Conservation (phyloP, 2,329 filamentous ascomycete species). For the Teratosphaeria destructans region DNA sequence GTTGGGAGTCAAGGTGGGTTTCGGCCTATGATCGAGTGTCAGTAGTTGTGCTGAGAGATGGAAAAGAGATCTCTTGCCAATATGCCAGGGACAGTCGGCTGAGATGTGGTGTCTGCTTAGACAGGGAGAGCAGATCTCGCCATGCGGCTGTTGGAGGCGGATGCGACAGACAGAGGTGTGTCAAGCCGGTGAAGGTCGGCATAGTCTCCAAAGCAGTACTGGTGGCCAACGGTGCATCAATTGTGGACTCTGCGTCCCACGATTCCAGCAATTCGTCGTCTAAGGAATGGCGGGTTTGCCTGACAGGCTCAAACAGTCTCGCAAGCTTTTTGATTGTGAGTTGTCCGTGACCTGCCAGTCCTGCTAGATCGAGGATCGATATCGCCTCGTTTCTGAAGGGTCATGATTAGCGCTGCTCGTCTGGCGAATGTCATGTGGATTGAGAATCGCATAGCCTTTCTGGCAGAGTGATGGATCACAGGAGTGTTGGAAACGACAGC, state of each 20-base stretch:
- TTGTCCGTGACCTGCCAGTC: constrained; percentile 35
- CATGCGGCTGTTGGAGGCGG: constrained; percentile 41
- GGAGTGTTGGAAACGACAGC: background rate
- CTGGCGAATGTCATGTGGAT: background rate
- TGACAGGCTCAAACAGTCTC: constrained; percentile 28
- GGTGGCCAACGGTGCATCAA: constrained; percentile 4
- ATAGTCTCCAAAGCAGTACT: constrained; percentile 15
- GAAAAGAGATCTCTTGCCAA: constrained; percentile 26
- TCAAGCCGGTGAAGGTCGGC: constrained; percentile 41
- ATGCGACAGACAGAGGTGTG: constrained; percentile 48
- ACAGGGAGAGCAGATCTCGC: constrained; percentile 44
- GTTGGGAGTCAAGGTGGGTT: constrained; percentile 47
- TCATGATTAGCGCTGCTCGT: constrained; percentile 26
- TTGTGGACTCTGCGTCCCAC: constrained; percentile 33
- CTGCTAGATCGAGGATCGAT: constrained; percentile 43
- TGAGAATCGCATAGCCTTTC: background rate
- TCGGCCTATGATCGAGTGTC: constrained; percentile 28
- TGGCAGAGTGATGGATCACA: background rate
- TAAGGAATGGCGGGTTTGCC: background rate
- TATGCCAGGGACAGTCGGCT: constrained; percentile 53
- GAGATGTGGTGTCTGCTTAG: constrained; percentile 44
- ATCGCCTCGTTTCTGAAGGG: constrained; percentile 24
- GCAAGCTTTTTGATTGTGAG: constrained; percentile 41
- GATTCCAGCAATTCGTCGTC: constrained; percentile 29
- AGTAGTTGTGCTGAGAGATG: too few species aligned